Evolutionary conservation across 1,284 basidiomycete genomes (phyloP).

Genomic region (Cryptococcus depauperatus): DNA sequence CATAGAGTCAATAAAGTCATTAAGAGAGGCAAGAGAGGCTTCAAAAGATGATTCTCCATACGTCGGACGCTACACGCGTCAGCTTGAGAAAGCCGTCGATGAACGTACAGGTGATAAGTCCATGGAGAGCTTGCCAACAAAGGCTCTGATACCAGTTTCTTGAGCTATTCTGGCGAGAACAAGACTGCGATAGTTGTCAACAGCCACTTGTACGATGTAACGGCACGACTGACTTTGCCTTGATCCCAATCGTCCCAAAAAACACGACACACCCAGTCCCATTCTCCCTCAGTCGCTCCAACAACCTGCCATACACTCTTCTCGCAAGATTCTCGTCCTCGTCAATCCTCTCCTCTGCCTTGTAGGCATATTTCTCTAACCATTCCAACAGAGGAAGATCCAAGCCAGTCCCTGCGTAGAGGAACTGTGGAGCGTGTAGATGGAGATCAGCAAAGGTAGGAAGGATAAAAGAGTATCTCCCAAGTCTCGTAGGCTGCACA

Average conservation of each 20-base stretch:
- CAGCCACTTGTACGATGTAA: neutral
- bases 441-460: slow-evolving; percentile 74
- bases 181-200: slow-evolving; percentile 48
- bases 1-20: slow-evolving; percentile 55
- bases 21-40: slow-evolving; percentile 51
- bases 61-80: slow-evolving; percentile 49
- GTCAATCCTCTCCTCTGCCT: slow-evolving; percentile 68
- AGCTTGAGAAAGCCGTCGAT: neutral
- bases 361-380: slow-evolving; percentile 67
- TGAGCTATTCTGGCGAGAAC: slow-evolving; percentile 67
- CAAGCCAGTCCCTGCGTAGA: slow-evolving; percentile 74
- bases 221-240: slow-evolving; percentile 59
- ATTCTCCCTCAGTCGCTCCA: slow-evolving; percentile 55
- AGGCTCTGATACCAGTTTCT: slow-evolving; percentile 61
- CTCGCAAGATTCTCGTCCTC: slow-evolving; percentile 54
- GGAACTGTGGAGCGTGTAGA: slow-evolving; percentile 75
- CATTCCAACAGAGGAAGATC: slow-evolving; percentile 76
- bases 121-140: slow-evolving; percentile 79
- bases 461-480: slow-evolving; percentile 57
- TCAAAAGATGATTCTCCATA: slow-evolving; percentile 59
- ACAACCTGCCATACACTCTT: slow-evolving; percentile 59
- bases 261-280: slow-evolving; percentile 68
- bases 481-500: slow-evolving; percentile 31
- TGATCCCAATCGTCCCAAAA: slow-evolving; percentile 70
- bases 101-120: slow-evolving; percentile 52